Base-by-base conservation (phyloP, 352 stramenopile species). In the Pythium phragmitis region DNA sequence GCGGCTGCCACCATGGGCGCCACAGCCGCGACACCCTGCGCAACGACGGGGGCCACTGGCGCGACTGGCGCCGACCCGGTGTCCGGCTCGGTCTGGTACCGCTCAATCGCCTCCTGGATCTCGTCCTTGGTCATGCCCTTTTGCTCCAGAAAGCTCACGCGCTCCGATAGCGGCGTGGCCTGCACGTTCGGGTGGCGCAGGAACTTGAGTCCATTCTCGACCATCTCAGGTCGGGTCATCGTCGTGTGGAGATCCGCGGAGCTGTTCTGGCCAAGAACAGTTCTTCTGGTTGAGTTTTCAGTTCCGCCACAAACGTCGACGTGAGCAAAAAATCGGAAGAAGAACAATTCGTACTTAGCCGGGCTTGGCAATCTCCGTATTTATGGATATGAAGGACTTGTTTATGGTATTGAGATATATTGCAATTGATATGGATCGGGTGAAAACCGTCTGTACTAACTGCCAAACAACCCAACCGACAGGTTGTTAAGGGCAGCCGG, bases 171-270 rank as follows among this genome's bases (percentile, higher is more conserved):
- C 33, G 85, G 85, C 60, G 85, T 92, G 9, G 80, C 81, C 81
- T 94, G 85, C 17, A 94, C 85, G 61, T 76, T 91, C 51, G 85
- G 85, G 47, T 94, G 85, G 54, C 83, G 80, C 52, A 94, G 72
- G 70, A 94, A 94, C 61, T 89, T 87, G 67, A 94, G 72, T 26
- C 85, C 85, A 58, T 88, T 94, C 57, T 75, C 77, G 45, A 94
- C 75, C 76, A 89, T 88, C 59, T 94, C 85, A 56, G 85, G 67
- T 49, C 83, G 56, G 56, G 59, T 60, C 26, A 43, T 70, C 37
- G 16, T 51, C 23, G 41, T 9, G 19, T 12, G 34, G 16, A 26
- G 45, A 30, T 26, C 30, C 42, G 13, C 42, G 34, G 50, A 57
- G 46, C 33, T 5, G 50, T 57, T 46, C 50, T 57, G 33, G n/a